Conservation (phyloP, 2,329 filamentous ascomycete species). For the Fusarium sp. region DNA sequence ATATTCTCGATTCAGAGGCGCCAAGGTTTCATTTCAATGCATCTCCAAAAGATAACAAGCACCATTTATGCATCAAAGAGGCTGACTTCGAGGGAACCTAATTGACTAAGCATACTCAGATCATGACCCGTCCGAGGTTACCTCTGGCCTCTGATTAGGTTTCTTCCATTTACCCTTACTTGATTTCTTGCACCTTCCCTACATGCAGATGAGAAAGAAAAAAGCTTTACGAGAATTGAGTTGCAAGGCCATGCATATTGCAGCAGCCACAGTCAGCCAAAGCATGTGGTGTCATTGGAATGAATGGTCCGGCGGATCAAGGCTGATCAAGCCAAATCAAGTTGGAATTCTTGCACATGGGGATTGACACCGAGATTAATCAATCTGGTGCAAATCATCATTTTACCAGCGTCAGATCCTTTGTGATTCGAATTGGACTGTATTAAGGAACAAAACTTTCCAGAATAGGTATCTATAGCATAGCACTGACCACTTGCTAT, state of each 20-base stretch:
- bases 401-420: conserved; percentile 16
- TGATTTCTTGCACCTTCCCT: not conserved
- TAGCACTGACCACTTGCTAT: conserved; percentile 7
- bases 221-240: conserved; percentile 16
- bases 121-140: not conserved
- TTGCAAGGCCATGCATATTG: conserved; percentile 13
- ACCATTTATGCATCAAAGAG: conserved; percentile 23
- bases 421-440: not conserved
- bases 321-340: conserved; percentile 37
- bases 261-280: conserved; percentile 18
- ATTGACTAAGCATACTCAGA: conserved; percentile 8
- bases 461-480: conserved; percentile 4
- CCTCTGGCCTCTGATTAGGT: conserved; percentile 15
- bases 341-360: conserved; percentile 25
- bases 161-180: conserved; percentile 3
- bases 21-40: conserved; percentile 40
- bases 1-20: conserved; percentile 35
- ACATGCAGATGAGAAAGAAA: not conserved
- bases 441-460: not conserved
- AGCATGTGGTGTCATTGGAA: conserved; percentile 17
- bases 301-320: conserved; percentile 28
- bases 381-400: conserved; percentile 31
- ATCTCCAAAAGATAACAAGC: conserved; percentile 21
- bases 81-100: conserved; percentile 4
- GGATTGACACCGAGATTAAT: conserved; percentile 27